These are phyloP conservation scores for Erigeron canadensis DNA, from an alignment of 129 eudicot species.

Conservation along the genomic window DNA sequence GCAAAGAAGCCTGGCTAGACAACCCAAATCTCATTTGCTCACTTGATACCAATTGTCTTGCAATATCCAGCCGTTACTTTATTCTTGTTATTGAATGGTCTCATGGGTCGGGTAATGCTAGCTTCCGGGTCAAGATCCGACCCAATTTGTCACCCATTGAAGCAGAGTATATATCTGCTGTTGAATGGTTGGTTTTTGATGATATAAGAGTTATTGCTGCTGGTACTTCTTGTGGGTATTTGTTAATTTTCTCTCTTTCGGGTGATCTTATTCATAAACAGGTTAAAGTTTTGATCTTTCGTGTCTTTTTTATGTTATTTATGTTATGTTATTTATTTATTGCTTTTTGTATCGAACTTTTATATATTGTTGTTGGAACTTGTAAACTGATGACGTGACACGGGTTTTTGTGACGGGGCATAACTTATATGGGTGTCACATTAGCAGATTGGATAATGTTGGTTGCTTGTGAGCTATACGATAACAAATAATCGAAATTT, in stretches of 20 bases:
- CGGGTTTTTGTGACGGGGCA: no score
- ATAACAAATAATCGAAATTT: no score
- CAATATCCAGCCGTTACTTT: slow-evolving; percentile 65
- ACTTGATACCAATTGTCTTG: slow-evolving; percentile 77
- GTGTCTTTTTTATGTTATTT: background rate
- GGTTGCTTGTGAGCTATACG: no score
- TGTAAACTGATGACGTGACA: no score
- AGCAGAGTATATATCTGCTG: slow-evolving; percentile 75
- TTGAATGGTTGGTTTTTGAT: slow-evolving; percentile 91
- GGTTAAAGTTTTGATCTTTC: slow-evolving; percentile 35
- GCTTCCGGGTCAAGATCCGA: slow-evolving; percentile 61
- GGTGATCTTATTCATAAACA: slow-evolving; percentile 89
- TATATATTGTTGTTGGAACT: no score
- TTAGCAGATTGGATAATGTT: no score
- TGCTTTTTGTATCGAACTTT: no score
- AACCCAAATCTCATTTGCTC: slow-evolving; percentile 69
- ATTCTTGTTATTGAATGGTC: slow-evolving; percentile 74
- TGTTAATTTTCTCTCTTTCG: slow-evolving; percentile 66
- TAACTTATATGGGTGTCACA: no score
- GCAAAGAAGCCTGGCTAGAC: slow-evolving; percentile 85
- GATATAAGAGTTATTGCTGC: slow-evolving; percentile 74
- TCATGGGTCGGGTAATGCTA: slow-evolving; percentile 30
- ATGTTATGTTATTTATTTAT: background rate
- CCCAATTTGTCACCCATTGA: slow-evolving; percentile 90
- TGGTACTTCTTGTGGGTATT: slow-evolving; percentile 87